phyloP scores from a whole-genome alignment of 148 eudicot genomes.

The Vaccinium darrowii region DNA sequence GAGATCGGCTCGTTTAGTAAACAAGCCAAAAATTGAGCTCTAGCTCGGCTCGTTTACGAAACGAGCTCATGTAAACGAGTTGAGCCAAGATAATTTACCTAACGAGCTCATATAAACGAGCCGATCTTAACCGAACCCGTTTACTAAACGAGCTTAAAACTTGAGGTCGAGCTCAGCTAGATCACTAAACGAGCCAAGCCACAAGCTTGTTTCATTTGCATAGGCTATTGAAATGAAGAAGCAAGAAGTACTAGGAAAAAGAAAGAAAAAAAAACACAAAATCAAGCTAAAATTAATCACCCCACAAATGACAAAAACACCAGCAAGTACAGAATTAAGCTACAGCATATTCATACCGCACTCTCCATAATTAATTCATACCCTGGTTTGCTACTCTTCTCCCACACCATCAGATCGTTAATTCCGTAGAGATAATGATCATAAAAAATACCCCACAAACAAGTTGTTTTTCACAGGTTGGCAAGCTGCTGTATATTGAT shows the following conservation, averaged over 20 bases:
- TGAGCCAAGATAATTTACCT: too few relatives aligned
- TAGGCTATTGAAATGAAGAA: background rate
- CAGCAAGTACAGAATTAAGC: background rate
- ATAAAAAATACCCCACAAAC: background rate
- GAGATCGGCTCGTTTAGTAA: too few relatives aligned
- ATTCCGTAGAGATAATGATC: background rate
- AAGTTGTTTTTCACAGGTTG: conserved; percentile 28
- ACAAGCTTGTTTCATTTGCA: too few relatives aligned
- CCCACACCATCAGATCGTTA: background rate
- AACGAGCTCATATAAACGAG: too few relatives aligned
- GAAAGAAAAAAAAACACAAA: background rate
- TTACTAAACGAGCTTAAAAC: too few relatives aligned
- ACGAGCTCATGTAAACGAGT: too few relatives aligned
- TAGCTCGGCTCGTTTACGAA: too few relatives aligned
- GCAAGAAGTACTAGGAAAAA: background rate
- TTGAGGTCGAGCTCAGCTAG: too few relatives aligned
- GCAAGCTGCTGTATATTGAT: conserved; percentile 86
- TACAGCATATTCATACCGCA: background rate
- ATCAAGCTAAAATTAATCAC: background rate
- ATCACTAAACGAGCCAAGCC: too few relatives aligned
- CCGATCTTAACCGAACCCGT: too few relatives aligned
- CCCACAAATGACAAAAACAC: background rate
- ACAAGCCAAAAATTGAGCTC: too few relatives aligned
- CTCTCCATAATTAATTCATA: background rate
- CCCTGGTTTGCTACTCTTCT: background rate